A percentile compares a stretch with the other conserved stretches of the same genome.
These are phyloP conservation scores for Ophioceras dolichostomum DNA, from an alignment of 2,329 filamentous ascomycete genomes.

Conservation along the genomic window DNA sequence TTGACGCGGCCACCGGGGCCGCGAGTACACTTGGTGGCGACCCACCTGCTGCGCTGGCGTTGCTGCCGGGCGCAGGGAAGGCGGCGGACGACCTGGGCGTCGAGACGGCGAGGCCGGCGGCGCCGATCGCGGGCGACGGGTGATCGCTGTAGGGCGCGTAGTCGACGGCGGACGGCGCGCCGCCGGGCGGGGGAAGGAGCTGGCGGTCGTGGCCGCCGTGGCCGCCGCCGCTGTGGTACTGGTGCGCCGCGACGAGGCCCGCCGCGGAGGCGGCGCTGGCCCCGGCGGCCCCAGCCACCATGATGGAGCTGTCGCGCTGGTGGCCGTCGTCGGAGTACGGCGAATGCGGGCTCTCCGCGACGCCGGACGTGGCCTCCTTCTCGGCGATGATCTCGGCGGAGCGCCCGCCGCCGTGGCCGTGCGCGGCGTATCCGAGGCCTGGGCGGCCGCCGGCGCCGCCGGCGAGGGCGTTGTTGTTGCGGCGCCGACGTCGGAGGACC, in stretches of 20 bases:
- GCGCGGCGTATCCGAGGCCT: conserved; percentile 1
- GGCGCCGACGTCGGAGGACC: conserved; percentile 27
- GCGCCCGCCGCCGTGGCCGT: conserved; percentile 5
- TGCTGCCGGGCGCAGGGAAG: neutral
- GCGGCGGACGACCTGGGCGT: neutral
- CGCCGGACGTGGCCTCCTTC: conserved; percentile 28
- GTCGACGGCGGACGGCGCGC: conserved; percentile 4
- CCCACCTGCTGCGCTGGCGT: neutral
- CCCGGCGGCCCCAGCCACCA: conserved; percentile 6
- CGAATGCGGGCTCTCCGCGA: conserved; percentile 25
- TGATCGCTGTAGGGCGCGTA: conserved; percentile 6
- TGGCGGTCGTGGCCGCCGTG: conserved; percentile 5
- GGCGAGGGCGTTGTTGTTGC: conserved; percentile 15
- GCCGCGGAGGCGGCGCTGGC: conserved; percentile 6
- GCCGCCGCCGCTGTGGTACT: conserved; percentile 7
- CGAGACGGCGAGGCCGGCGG: neutral
- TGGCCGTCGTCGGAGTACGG: conserved; percentile 30
- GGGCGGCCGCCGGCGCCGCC: conserved; percentile 11
- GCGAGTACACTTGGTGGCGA: neutral
- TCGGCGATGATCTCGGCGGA: conserved; percentile 28
- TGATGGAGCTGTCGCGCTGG: conserved; percentile 7
- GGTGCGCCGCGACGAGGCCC: neutral
- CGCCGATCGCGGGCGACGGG: neutral
- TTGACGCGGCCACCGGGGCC: neutral
- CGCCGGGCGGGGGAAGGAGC: neutral